phyloP scores from a whole-genome alignment of 2,329 filamentous ascomycete species.

The Trichophaea hybrida region DNA sequence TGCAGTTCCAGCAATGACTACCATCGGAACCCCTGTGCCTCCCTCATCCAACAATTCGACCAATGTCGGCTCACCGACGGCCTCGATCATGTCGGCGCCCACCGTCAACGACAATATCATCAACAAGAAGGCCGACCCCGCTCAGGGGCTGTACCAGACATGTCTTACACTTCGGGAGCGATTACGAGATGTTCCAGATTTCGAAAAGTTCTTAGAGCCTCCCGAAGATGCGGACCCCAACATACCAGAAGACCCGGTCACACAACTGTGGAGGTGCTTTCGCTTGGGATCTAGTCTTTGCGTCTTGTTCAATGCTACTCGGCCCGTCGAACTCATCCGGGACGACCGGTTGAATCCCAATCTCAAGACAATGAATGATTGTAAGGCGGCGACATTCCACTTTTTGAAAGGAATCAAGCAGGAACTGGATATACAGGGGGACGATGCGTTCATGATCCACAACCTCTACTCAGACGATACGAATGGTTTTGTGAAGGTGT shows the following conservation, averaged over 20 bases:
- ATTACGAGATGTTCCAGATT: conserved; percentile 67
- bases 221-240: conserved; percentile 53
- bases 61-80: conserved; percentile 22
- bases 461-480: conserved; percentile 91
- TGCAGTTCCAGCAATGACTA: conserved; percentile 8
- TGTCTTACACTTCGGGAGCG: conserved; percentile 74
- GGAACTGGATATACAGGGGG: conserved; percentile 61
- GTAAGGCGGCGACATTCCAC: conserved; percentile 79
- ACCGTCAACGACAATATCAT: conserved; percentile 47
- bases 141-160: conserved; percentile 85
- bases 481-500: conserved; percentile 87
- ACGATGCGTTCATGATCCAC: conserved; percentile 80
- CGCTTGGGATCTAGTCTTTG: conserved; percentile 71
- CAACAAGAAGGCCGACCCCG: conserved; percentile 88
- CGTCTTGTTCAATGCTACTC: conserved; percentile 73
- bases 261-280: conserved; percentile 78
- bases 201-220: conserved; percentile 53
- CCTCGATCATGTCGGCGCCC: conserved; percentile 24
- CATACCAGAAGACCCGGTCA: conserved; percentile 61
- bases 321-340: conserved; percentile 52
- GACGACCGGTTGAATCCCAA: conserved; percentile 49
- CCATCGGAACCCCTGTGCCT: conserved; percentile 22
- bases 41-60: conserved; percentile 20
- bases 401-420: conserved; percentile 81
- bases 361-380: conserved; percentile 54